A percentile compares a stretch with the other conserved stretches of the same genome.
Evolutionary conservation across 257 asterid genomes (phyloP).

Genomic region (Linderniella brevidens): DNA sequence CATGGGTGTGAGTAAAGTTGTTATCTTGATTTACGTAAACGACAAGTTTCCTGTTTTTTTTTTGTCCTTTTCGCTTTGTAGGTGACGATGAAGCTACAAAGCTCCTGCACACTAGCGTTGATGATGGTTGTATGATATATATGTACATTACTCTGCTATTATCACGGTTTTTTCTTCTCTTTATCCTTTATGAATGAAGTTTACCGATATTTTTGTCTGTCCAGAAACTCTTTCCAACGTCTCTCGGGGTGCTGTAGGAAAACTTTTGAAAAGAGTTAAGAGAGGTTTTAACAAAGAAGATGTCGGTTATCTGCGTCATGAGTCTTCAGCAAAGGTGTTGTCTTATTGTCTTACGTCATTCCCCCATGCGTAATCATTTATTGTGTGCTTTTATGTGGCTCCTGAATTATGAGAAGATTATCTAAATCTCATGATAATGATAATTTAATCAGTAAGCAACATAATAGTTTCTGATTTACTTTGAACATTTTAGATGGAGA

Average conservation of each 20-base stretch:
- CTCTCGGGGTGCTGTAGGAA: constrained; percentile 56
- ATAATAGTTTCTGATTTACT: no score
- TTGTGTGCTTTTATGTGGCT: no score
- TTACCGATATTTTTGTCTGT: constrained; percentile 9
- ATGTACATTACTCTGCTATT: not conserved
- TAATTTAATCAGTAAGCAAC: no score
- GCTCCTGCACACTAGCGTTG: constrained; percentile 11
- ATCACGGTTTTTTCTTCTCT: no score
- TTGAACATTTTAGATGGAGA: constrained; percentile 8
- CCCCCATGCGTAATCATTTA: no score
- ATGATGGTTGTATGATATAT: constrained; percentile 41
- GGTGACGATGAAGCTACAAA: constrained; percentile 23
- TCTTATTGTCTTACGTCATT: not conserved
- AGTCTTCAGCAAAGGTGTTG: constrained; percentile 22
- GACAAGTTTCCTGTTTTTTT: not conserved
- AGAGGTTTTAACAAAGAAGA: constrained; percentile 39
- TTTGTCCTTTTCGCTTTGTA: constrained; percentile 10
- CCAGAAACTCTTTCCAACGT: constrained; percentile 55
- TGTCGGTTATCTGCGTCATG: constrained; percentile 34
- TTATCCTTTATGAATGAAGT: no score
- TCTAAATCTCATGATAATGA: no score
- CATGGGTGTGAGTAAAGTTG: no score
- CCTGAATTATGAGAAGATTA: no score
- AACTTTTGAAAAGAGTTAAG: constrained; percentile 49
- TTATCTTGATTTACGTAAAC: not conserved